Base-by-base conservation (phyloP, 1,139 yeast genomes). In the Schizosaccharomyces versatilis region DNA sequence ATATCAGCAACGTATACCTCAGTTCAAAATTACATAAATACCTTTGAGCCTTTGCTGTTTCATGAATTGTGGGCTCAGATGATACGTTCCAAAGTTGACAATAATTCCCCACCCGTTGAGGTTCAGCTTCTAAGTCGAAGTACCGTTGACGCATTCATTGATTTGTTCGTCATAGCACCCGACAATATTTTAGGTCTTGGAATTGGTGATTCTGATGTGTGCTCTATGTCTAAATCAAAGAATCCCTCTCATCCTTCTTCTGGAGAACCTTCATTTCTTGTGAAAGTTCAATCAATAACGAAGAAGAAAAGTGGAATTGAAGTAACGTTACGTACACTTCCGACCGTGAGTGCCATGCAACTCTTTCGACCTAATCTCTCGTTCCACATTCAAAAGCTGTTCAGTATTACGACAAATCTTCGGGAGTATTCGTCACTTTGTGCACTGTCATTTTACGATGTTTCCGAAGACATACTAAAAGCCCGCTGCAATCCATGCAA, bases 61-160 rank as follows among this genome's bases (percentile, higher is more conserved):
- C 69, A 88, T 52, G 98, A 93, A 69, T 84, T 95, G 60, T 93
- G 97, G 97, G 95, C 88, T 64, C 84, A 86, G 0, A 76, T 93
- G 41, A 81, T 79, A 59, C 74, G 84, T 2, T 78, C 90, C 0
- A 80, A 82, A 61, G 77, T 76, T 55, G 77, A 84, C 24, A 57
- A 56, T 10, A 77, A 76, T 38, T 80, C 78, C 58, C 67, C 64
- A 7, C 88, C 95, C 0, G 81, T 90, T 64, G 75, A 76, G 47
- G 63, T 88, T 7, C 69, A 76, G 6, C 70, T 86, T 44, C 96
- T 95, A 10, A 82, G 85, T 51, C 75, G 95, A 61, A 76, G 85
- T 2, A 79, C 84, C 1, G 82, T 84, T 32, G 95, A 88, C 62
- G 83, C 84, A 3, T 90, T 88, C 63, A 84, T 81, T 63, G 98